Percentiles rank a stretch among this genome's conserved stretches.
phyloP scores from a whole-genome alignment of 2,329 filamentous ascomycete genomes.

The Aspergillus brasiliensis region DNA sequence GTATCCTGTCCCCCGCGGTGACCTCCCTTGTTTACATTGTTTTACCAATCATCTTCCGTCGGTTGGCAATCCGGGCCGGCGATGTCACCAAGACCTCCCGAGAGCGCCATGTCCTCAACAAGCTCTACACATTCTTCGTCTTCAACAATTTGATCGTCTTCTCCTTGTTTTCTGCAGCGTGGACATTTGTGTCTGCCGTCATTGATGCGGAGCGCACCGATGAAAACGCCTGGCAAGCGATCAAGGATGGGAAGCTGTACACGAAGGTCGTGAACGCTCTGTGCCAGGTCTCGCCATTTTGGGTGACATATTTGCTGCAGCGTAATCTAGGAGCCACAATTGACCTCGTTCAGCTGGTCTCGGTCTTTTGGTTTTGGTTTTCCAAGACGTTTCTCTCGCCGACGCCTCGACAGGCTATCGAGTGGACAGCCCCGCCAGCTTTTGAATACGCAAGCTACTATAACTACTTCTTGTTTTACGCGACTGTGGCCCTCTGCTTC shows the following conservation, averaged over 20 bases:
- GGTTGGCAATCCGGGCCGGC: conserved; percentile 78
- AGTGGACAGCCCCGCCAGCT: conserved; percentile 84
- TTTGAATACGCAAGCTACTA: conserved; percentile 98
- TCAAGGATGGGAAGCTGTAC: conserved; percentile 66
- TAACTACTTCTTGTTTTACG: conserved; percentile 96
- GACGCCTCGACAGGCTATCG: conserved; percentile 87
- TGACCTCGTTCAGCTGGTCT: conserved; percentile 87
- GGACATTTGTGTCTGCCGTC: conserved; percentile 70
- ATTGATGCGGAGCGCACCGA: conserved; percentile 60
- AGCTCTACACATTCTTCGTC: conserved; percentile 93
- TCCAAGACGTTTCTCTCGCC: conserved; percentile 81
- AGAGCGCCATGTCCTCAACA: conserved; percentile 85
- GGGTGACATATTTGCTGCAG: conserved; percentile 91
- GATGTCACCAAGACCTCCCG: conserved; percentile 90
- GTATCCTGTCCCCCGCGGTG: conserved; percentile 84
- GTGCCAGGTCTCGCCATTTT: conserved; percentile 83
- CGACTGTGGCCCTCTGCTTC: conserved; percentile 84
- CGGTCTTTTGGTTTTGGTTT: conserved; percentile 80
- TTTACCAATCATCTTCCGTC: conserved; percentile 87
- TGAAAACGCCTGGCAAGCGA: conserved; percentile 67
- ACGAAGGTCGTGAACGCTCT: conserved; percentile 69
- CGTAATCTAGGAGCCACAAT: conserved; percentile 91
- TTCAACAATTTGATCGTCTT: conserved; percentile 97
- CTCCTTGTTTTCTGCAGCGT: conserved; percentile 83
- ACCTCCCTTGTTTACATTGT: conserved; percentile 86